Percentiles rank a stretch among this genome's conserved stretches.
These are phyloP conservation scores for Backusella circina DNA, from an alignment of 192 early-diverging fungal genomes.

Conservation along the genomic window DNA sequence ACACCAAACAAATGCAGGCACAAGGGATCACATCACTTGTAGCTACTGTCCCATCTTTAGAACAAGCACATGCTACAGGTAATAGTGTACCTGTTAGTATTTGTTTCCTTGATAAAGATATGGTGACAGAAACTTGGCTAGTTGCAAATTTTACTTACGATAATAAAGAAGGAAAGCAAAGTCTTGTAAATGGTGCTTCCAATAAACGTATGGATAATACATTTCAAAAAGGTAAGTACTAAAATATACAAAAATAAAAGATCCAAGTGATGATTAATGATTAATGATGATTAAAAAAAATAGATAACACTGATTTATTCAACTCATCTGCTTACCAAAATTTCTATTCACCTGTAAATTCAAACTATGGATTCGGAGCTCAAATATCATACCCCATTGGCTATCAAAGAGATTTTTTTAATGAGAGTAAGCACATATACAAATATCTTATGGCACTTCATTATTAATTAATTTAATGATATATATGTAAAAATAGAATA, in stretches of 20 bases:
- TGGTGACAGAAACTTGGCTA: conserved; percentile 39
- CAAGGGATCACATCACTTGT: conserved; percentile 37
- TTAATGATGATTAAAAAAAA: not conserved
- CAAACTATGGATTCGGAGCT: not conserved
- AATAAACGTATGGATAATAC: not conserved
- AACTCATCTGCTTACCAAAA: not conserved
- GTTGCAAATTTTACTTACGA: conserved; percentile 32
- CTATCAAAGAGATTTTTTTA: not conserved
- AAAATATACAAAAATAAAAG: not conserved
- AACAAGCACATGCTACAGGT: conserved; percentile 28
- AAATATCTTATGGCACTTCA: not conserved
- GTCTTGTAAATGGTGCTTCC: not conserved
- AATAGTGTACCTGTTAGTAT: conserved; percentile 40
- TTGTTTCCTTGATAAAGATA: conserved; percentile 37
- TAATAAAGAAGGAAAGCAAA: not conserved
- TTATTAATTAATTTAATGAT: not conserved
- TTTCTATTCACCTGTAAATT: not conserved
- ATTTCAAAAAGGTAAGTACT: not conserved
- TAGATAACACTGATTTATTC: not conserved
- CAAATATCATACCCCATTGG: not conserved
- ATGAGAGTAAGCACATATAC: not conserved
- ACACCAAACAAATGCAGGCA: conserved; percentile 42
- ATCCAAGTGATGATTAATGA: not conserved
- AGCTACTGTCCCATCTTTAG: conserved; percentile 38
- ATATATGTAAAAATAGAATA: not conserved